A percentile compares a stretch with the other conserved stretches of the same genome.
Evolutionary conservation across 2,329 filamentous ascomycete genomes (phyloP).

Genomic region (Penicillium sp.): DNA sequence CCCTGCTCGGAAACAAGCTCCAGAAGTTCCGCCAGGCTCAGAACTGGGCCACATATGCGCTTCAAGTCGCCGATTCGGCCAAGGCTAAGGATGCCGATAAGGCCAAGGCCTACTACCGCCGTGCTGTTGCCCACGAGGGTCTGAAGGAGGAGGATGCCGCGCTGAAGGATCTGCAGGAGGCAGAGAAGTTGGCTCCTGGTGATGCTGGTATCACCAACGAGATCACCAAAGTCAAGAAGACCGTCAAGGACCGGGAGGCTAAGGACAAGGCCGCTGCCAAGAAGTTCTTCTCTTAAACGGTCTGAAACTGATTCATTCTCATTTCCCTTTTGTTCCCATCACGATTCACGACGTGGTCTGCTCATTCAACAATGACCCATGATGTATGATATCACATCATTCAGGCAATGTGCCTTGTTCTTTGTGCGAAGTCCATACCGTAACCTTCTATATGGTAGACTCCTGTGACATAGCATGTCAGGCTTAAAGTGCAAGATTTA

Average conservation of each 20-base stretch:
- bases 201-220: slow-evolving; percentile 76
- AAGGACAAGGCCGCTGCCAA: slow-evolving; percentile 92
- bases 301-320: slow-evolving; percentile 4
- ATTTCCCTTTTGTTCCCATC: slow-evolving; percentile 11
- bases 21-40: slow-evolving; percentile 68
- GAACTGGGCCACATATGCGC: slow-evolving; percentile 69
- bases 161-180: slow-evolving; percentile 71
- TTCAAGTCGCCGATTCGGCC: slow-evolving; percentile 60
- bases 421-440: slow-evolving; percentile 1
- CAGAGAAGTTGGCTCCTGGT: slow-evolving; percentile 69
- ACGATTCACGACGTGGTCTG: slow-evolving; percentile 31
- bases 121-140: slow-evolving; percentile 70
- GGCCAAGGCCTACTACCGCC: slow-evolving; percentile 85
- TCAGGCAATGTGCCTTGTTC: slow-evolving; percentile 10
- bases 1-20: slow-evolving; percentile 81
- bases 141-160: slow-evolving; percentile 84
- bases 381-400: slow-evolving; percentile 29
- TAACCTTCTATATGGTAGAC: not conserved
- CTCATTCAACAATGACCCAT: slow-evolving; percentile 17
- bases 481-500: not conserved
- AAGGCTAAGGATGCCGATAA: slow-evolving; percentile 71
- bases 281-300: slow-evolving; percentile 73
- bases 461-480: not conserved
- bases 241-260: slow-evolving; percentile 67
- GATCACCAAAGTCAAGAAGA: slow-evolving; percentile 74